Percentiles rank a stretch among this genome's conserved stretches.
Evolutionary conservation across 2,329 filamentous ascomycete species (phyloP).

Genomic region (Alternaria tenuissima): DNA sequence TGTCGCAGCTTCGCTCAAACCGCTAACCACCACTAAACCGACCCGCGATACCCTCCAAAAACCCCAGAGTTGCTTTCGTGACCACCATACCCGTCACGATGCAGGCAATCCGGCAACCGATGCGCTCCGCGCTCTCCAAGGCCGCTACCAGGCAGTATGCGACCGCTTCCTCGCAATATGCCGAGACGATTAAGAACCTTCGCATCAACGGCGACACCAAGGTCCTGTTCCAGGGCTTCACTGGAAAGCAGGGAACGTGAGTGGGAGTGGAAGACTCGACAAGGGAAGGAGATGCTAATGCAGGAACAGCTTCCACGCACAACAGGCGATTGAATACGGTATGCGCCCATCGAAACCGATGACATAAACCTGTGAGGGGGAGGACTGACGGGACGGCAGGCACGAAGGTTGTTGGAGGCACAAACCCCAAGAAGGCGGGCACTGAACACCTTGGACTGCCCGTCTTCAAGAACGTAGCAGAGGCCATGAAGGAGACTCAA

Average conservation of each 20-base stretch:
- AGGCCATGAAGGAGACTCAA: conserved; percentile 89
- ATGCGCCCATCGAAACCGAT: conserved; percentile 49
- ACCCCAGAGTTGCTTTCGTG: conserved; percentile 35
- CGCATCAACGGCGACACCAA: conserved; percentile 93
- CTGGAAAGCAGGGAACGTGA: conserved; percentile 89
- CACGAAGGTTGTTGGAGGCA: conserved; percentile 97
- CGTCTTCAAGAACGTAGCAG: conserved; percentile 88
- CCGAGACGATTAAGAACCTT: conserved; percentile 70
- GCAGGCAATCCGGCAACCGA: conserved; percentile 83
- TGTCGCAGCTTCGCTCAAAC: conserved; percentile 34
- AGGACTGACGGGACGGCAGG: conserved; percentile 62
- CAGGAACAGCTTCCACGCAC: conserved; percentile 85
- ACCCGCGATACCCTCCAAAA: conserved; percentile 22
- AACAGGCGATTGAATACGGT: conserved; percentile 99
- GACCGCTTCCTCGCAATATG: conserved; percentile 67
- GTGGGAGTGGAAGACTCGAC: conserved; percentile 26
- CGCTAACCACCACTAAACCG: conserved; percentile 29
- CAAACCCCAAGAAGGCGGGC: conserved; percentile 99
- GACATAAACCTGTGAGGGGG: conserved; percentile 23
- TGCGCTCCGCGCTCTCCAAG: conserved; percentile 73
- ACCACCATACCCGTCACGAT: conserved; percentile 62
- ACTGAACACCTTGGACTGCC: conserved; percentile 86
- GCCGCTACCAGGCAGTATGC: conserved; percentile 80
- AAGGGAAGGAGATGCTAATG: conserved; percentile 23
- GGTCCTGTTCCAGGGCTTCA: conserved; percentile 97